Evolutionary conservation across 345 rosid species (phyloP).

Genomic region (Melastoma malabathricum): DNA sequence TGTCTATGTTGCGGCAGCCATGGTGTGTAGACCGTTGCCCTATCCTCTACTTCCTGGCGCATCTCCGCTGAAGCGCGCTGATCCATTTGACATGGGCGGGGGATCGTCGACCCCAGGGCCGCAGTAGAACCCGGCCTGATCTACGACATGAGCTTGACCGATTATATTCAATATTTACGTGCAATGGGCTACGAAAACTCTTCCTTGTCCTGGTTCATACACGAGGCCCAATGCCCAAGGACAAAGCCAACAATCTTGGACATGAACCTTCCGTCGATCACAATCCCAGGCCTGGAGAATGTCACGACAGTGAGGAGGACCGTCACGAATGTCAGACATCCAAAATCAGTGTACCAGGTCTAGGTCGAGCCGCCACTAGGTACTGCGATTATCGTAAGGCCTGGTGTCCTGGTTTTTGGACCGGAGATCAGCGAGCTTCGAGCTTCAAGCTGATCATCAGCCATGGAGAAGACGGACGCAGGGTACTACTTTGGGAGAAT

Average conservation of each 20-base stretch:
- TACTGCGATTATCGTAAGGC: slow-evolving; percentile 15
- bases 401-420: slow-evolving; percentile 21
- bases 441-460: slow-evolving; percentile 1
- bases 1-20: no score
- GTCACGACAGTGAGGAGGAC: slow-evolving; percentile 26
- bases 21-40: slow-evolving; percentile 23
- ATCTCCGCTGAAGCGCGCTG: slow-evolving; percentile 34
- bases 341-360: slow-evolving; percentile 24
- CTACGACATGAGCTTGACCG: slow-evolving; percentile 37
- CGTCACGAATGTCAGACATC: slow-evolving; percentile 44
- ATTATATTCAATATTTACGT: slow-evolving; percentile 47
- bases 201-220: slow-evolving; percentile 22
- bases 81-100: slow-evolving; percentile 69
- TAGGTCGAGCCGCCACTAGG: slow-evolving; percentile 34
- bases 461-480: slow-evolving; percentile 11
- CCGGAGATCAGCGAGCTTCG: slow-evolving; percentile 11
- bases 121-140: slow-evolving; percentile 50
- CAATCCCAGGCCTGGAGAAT: slow-evolving; percentile 34
- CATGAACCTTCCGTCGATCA: slow-evolving; percentile 53
- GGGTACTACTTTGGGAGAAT: slow-evolving; percentile 56
- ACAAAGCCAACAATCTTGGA: slow-evolving; percentile 23
- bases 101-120: slow-evolving; percentile 33
- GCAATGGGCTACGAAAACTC: slow-evolving; percentile 32
- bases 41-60: slow-evolving; percentile 45
- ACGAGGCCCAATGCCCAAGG: slow-evolving; percentile 17